Base-by-base conservation (phyloP, 2,329 filamentous ascomycete species). In the Clarireedia homoeocarpa region DNA sequence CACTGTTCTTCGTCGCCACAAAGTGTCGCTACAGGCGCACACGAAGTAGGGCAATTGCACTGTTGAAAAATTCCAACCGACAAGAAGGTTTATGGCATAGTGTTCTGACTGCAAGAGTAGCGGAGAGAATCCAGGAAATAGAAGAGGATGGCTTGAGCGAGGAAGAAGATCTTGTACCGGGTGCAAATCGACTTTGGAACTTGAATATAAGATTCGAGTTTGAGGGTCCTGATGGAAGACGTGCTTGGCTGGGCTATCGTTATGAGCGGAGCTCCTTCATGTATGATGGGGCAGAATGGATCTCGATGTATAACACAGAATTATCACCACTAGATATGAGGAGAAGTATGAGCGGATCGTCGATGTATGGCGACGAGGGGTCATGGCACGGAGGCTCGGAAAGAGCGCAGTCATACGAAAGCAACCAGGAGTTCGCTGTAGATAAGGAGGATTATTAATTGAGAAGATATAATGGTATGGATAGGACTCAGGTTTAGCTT, bases 11-110 rank as follows among this genome's bases (percentile, higher is more conserved):
- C 5, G 80, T 83, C 12, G 82, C 80, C 10, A 83, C 80, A 7
- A 84, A 84, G 63, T 85, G 82, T 62, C 76, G 82, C 4, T 76
- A 84, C 57, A 74, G 76, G 0, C 59, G 71, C 1, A 74, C 78
- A 44, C 77, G 83, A 14, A 73, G 80, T n/a, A 78, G 79, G 60
- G 83, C 83, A 12, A 83, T 86, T 48, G 75, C 80, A 61, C 71
- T 86, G 12, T 68, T 86, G 50, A 72, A 74, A 48, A 79, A 75
- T 61, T 81, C 78, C 62, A 76, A 81, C 10, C 74, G 83, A 17
- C 75, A 82, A 48, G 83, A 86, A 69, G 83, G 80, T 30, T 82
- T 86, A 73, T 86, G 83, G 83, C 82, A 86, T 44, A 54, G 48
- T 51, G 23, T 46, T 10, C n/a, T 57, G 6, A 52, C 40, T 2